Base-by-base conservation (phyloP, 768 basidiomycete genomes). In the Tubosaeta brunneosetosa region DNA sequence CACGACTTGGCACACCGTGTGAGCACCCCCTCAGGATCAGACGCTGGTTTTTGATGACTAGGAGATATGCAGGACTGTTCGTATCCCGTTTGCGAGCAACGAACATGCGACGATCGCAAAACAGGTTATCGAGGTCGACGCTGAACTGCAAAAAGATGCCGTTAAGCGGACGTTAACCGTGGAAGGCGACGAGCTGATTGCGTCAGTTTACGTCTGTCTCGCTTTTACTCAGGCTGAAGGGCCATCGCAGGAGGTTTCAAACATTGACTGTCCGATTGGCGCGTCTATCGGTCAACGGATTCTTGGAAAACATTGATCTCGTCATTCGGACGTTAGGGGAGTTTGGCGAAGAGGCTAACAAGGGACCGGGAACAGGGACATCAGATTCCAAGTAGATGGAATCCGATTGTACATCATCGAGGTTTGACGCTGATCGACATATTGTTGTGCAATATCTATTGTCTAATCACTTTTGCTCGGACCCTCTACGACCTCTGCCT, bases 231-330 rank as follows among this genome's bases (percentile, higher is more conserved):
- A 8, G 34, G 13, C 22, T 61, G 48, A 62, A 17, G 19, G 14
- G 12, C 36, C 34, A 51, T 41, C 27, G 22, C 38, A 91, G 91
- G 49, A 84, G 76, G 13, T 89, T 88, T 69, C 78, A 77, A 22
- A 90, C 88, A 1, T 72, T 91, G 49, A 97, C 93, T 0, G 75
- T 94, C 53, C 84, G 94, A 33, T 73, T 95, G n/a, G 85, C 91
- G 3, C 81, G 94, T 51, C 75, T 97, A 44, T 82, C 86, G 0
- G 76, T 88, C 45, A 97, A 97, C 60, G 85, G 84, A 13, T 94
- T 90, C 70, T 76, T 97, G 44, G 93, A 95, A 65, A 94, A 93
- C 61, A 78, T 93, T 31, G 91, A 94, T 64, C 77, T 97, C 33
- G 82, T 94, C 44, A 78, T 86, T 12, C 83, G 89, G 37, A 94